Base-by-base conservation (phyloP, 2,329 filamentous ascomycete genomes). In the Cladobotryum protrusum region DNA sequence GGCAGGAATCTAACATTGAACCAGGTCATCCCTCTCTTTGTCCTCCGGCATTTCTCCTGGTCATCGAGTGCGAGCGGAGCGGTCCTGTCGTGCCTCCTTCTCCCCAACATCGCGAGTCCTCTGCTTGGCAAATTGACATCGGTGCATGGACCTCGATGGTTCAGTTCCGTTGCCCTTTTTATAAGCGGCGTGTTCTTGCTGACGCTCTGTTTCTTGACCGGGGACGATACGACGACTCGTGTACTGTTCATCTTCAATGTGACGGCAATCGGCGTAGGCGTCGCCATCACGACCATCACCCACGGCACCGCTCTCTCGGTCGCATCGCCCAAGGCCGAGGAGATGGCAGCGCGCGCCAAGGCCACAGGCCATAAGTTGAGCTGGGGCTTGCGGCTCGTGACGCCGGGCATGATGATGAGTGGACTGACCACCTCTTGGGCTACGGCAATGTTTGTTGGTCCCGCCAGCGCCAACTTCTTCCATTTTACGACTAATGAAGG, bases 1-100 rank as follows among this genome's bases (percentile, higher is more conserved):
- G 24, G 5, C 3, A 12, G 4, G 5, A 32, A 14, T n/a, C 5
- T 33, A 12, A 11, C 33, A 24, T 3, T 19, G 3, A 2, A 3
- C 20, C 32, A 50, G 48, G 37, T 44, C 6, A 47, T 52, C 5
- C 49, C 49, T 4, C 47, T 52, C 4, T 52, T 47, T 2, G 49
- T 52, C 17, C 41, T 52, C 32, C 49, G 49, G 6, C 49, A 52
- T 36, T 52, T 52, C 29, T 45, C 45, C 13, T 52, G 49, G 49
- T 47, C 49, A 12, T 47, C 49, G 2, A 43, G 44, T 17, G 24
- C 39, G 4, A 17, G 45, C 13, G 49, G 49, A 7, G 41, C 40
- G 13, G 41, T 52, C 45, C 48, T 52, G 49, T 52, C 47, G 1
- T 45, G 44, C 11, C 36, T 52, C 9, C 49, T 52, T 19, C 32